A percentile compares a stretch with the other conserved stretches of the same genome.
phyloP scores from a whole-genome alignment of 164 flowering plant genomes.

The Hamamelis virginiana region DNA sequence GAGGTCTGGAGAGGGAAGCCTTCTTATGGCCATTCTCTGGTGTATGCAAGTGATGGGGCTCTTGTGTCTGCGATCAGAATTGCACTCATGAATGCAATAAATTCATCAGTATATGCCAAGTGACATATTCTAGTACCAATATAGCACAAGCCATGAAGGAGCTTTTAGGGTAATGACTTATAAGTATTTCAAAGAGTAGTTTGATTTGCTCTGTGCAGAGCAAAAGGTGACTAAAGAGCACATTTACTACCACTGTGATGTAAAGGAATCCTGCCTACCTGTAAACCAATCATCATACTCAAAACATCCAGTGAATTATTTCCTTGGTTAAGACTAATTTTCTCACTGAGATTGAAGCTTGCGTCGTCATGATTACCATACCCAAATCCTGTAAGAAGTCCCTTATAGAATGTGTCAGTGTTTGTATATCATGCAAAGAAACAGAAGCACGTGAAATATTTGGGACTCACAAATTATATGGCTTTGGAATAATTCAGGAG shows the following conservation, averaged over 20 bases:
- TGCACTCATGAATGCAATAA: too few relatives aligned
- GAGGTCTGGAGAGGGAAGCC: too few relatives aligned
- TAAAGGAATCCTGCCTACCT: conserved; percentile 29
- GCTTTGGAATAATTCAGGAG: background rate
- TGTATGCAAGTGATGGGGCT: too few relatives aligned
- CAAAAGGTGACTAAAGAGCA: too few relatives aligned
- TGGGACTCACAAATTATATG: background rate
- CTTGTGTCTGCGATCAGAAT: too few relatives aligned
- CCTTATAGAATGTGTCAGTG: background rate
- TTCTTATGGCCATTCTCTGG: too few relatives aligned
- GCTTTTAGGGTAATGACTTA: too few relatives aligned
- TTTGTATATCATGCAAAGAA: background rate
- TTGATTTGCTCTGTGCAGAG: too few relatives aligned
- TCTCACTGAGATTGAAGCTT: conserved; percentile 36
- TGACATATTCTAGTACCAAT: too few relatives aligned
- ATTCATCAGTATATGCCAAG: too few relatives aligned
- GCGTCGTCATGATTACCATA: conserved; percentile 62
- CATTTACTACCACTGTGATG: background rate
- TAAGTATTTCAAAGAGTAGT: too few relatives aligned
- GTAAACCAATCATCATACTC: conserved; percentile 62
- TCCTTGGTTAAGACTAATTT: conserved; percentile 40
- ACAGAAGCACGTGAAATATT: background rate
- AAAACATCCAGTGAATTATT: conserved; percentile 50
- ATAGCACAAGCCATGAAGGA: too few relatives aligned
- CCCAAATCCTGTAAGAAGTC: conserved; percentile 40